Base-by-base conservation (phyloP, 2,329 filamentous ascomycete genomes). In the Xylaria sp. region DNA sequence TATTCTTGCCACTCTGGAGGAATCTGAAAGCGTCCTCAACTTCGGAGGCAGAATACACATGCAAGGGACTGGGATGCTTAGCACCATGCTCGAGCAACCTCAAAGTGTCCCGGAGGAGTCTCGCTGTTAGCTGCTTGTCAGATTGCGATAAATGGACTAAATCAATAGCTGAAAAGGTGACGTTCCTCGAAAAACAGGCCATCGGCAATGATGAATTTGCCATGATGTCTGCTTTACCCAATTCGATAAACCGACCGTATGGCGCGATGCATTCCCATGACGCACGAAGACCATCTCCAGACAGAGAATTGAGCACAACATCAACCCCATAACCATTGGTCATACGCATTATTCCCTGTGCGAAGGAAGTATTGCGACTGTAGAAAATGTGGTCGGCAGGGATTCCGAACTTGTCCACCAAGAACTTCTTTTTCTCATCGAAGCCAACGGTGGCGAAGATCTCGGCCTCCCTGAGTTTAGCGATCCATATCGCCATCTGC, bases 181-280 rank as follows among this genome's bases (percentile, higher is more conserved):
- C 72, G 25, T 77, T 77, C 54, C 66, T 73, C 4, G 78, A 76
- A 54, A 84, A 84, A 1, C 76, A 76, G 1, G 73, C 67, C 81
- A 84, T 84, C 3, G 81, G 78, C 2, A 84, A 73, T 1, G 75
- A 71, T 5, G 75, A 77, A 44, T 82, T 80, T 31, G 78, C 77
- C 18, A 73, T 69, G 52, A 81, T 79, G 63, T 82, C 79, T 2
- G 74, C 73, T 52, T 78, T 78, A 20, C 79, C 79, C 34, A 82
- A 77, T 60, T 82, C 81, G 0, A 82, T 67, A 52, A 82, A 80
- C 0, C 77, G 72, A 1, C 81, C 81, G 60, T 77, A 79, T 6
- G 73, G 73, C 10, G 81, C 78, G 20, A 83, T 72, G 64, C 78
- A 81, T 37, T 78, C 71, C 78, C 77, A 81, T 1, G 80, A 78